Evolutionary conservation across 2,329 filamentous ascomycete genomes (phyloP).

Genomic region (Exophiala alcalophila): DNA sequence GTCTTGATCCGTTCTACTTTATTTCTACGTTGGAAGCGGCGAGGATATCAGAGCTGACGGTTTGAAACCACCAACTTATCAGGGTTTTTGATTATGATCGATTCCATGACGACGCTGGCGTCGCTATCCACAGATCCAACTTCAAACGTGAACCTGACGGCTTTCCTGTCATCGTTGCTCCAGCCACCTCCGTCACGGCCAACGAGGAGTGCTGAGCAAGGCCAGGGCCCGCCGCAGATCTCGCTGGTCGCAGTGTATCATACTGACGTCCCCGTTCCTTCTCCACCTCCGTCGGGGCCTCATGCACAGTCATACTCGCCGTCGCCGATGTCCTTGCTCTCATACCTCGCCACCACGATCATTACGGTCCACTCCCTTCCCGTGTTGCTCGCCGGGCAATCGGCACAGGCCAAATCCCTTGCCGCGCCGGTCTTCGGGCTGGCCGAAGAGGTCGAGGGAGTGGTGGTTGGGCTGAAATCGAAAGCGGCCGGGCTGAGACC

Average conservation of each 20-base stretch:
- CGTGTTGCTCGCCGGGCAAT: slow-evolving; percentile 70
- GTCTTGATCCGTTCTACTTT: slow-evolving; percentile 1
- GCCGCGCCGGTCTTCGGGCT: slow-evolving; percentile 77
- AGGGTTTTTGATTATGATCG: slow-evolving; percentile 26
- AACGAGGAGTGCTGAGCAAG: slow-evolving; percentile 27
- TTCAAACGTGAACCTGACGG: slow-evolving; percentile 53
- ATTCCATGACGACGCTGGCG: slow-evolving; percentile 22
- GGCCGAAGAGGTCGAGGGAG: slow-evolving; percentile 71
- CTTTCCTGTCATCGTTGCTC: slow-evolving; percentile 68
- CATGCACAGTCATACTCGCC: slow-evolving; percentile 52
- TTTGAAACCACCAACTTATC: background rate
- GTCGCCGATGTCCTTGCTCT: slow-evolving; percentile 67
- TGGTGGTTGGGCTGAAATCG: slow-evolving; percentile 62
- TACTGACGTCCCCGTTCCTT: slow-evolving; percentile 65
- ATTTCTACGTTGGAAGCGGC: no score
- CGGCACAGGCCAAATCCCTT: slow-evolving; percentile 71
- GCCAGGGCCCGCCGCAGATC: slow-evolving; percentile 43
- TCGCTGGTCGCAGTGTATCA: slow-evolving; percentile 81
- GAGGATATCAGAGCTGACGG: no score
- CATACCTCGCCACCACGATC: slow-evolving; percentile 85
- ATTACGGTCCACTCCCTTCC: slow-evolving; percentile 69
- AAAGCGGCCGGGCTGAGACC: slow-evolving; percentile 12
- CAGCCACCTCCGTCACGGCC: slow-evolving; percentile 47
- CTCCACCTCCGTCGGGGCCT: slow-evolving; percentile 17
- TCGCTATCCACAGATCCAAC: slow-evolving; percentile 17